Conservation (phyloP, 1,284 basidiomycete genomes). For the Coniophora puteana region DNA sequence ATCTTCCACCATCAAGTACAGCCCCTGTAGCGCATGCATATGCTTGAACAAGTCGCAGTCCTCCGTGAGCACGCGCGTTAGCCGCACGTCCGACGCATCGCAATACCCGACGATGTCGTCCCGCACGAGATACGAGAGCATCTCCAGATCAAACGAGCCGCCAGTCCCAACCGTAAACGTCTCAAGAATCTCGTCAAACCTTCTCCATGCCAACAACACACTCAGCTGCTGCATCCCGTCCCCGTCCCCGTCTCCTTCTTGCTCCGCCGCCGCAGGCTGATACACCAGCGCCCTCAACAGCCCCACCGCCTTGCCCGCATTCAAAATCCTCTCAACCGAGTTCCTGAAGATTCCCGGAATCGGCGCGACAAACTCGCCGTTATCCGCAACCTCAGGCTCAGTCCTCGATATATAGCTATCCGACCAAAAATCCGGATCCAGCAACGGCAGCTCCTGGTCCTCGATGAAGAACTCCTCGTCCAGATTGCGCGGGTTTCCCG, state of each 20-base stretch:
- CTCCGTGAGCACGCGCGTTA: constrained; percentile 59
- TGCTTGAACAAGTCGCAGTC: constrained; percentile 73
- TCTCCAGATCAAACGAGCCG: constrained; percentile 47
- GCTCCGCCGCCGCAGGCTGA: constrained; percentile 21
- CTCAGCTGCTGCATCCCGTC: too few relatives aligned
- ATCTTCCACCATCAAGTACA: constrained; percentile 71
- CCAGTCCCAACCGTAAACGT: constrained; percentile 26
- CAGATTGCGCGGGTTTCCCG: constrained; percentile 27
- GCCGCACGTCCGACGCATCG: constrained; percentile 45
- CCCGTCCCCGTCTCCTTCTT: constrained; percentile 22
- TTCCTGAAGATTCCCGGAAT: too few relatives aligned
- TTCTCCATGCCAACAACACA: constrained; percentile 32
- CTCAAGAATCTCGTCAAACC: constrained; percentile 10
- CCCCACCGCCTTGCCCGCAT: constrained; percentile 78
- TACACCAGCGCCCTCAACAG: constrained; percentile 50
- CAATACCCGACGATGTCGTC: constrained; percentile 63
- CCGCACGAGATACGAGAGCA: constrained; percentile 57
- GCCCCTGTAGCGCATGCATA: constrained; percentile 66
- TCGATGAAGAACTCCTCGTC: constrained; percentile 84
- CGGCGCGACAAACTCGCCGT: constrained; percentile 49
- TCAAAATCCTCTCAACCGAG: constrained; percentile 57
- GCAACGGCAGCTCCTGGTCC: constrained; percentile 56
- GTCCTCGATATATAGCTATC: constrained; percentile 61
- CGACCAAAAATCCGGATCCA: constrained; percentile 79
- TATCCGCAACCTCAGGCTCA: constrained; percentile 20